Conservation (phyloP, 371 early-diverging fungal species). For the Dichotomocladium elegans region DNA sequence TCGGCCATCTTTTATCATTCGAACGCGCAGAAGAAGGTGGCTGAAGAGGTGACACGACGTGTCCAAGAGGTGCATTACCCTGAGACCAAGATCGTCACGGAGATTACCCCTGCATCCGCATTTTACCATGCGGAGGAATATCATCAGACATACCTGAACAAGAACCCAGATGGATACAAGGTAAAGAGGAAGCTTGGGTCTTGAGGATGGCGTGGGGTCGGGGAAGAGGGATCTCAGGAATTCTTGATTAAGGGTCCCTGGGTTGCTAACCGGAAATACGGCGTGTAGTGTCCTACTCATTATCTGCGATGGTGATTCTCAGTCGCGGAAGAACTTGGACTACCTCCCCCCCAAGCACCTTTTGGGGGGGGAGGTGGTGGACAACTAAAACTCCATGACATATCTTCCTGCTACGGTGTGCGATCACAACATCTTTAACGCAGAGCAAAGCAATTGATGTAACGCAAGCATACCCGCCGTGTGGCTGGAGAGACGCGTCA, state of each 20-base stretch:
- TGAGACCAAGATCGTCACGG: conserved; percentile 64
- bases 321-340: too few relatives aligned
- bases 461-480: too few relatives aligned
- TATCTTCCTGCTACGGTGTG: too few relatives aligned
- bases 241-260: neutral
- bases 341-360: too few relatives aligned
- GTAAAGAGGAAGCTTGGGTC: conserved; percentile 5
- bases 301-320: conserved; percentile 13
- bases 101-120: conserved; percentile 64
- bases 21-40: conserved; percentile 65
- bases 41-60: conserved; percentile 59
- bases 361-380: too few relatives aligned
- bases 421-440: too few relatives aligned
- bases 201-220: neutral
- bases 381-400: too few relatives aligned
- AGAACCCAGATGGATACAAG: conserved; percentile 40
- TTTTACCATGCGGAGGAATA: conserved; percentile 90
- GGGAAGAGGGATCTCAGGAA: neutral
- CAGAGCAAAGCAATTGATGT: too few relatives aligned
- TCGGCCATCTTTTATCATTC: conserved; percentile 80
- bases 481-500: too few relatives aligned
- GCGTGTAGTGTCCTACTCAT: conserved; percentile 12
- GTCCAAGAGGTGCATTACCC: conserved; percentile 56
- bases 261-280: neutral
- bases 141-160: conserved; percentile 65